These are phyloP conservation scores for Nakaseomyces uthaithaninus DNA, from an alignment of 1,139 yeast genomes.

Conservation along the genomic window DNA sequence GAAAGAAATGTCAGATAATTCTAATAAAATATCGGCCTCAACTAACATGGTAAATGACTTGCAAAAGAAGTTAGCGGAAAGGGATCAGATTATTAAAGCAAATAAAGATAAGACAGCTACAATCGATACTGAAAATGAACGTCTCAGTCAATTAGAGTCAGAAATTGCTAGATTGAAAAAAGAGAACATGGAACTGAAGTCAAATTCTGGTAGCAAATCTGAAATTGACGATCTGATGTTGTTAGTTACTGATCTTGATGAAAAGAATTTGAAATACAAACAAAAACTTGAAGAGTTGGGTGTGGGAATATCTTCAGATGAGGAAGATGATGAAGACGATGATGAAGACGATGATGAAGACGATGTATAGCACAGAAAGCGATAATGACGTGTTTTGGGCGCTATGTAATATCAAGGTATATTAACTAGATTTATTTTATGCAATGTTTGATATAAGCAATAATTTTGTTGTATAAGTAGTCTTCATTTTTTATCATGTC, in stretches of 20 bases:
- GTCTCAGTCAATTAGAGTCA: not conserved
- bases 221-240: conserved; percentile 74
- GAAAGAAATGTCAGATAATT: too few species aligned
- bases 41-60: not conserved
- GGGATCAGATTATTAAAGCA: not conserved
- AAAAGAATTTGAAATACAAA: conserved; percentile 54
- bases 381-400: too few species aligned
- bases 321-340: conserved; percentile 44
- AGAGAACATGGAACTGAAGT: conserved; percentile 14
- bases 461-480: too few species aligned
- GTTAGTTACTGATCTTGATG: conserved; percentile 67
- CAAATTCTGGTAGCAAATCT: conserved; percentile 17
- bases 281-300: conserved; percentile 43
- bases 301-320: conserved; percentile 44
- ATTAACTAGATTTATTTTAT: too few species aligned
- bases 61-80: not conserved
- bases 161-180: conserved; percentile 9
- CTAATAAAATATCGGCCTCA: too few species aligned
- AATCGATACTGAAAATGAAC: not conserved
- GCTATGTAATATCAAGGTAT: too few species aligned
- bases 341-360: conserved; percentile 33
- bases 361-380: too few species aligned
- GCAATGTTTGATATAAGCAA: too few species aligned
- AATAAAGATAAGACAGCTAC: not conserved
- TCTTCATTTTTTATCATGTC: too few species aligned